phyloP scores from a whole-genome alignment of 495 filamentous ascomycete species.

The Penicillium verhagenii region DNA sequence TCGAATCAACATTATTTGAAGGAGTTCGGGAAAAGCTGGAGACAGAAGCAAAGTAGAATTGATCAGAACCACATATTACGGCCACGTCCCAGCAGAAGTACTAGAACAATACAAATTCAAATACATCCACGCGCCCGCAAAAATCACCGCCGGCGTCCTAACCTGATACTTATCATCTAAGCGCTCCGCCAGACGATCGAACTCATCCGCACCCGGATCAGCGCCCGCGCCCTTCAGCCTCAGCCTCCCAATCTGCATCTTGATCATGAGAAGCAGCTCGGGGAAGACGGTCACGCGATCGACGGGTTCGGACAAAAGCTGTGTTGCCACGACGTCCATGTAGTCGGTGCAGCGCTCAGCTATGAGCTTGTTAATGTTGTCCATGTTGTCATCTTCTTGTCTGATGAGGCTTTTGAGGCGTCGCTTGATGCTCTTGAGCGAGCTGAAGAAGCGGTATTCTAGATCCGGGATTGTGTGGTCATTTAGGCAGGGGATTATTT shows the following conservation, averaged over 20 bases:
- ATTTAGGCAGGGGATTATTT: no score
- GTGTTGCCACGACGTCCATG: neutral
- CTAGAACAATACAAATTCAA: neutral
- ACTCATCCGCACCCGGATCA: neutral
- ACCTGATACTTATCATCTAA: neutral
- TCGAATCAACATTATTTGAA: no score
- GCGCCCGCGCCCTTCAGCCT: neutral
- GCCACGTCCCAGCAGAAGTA: neutral
- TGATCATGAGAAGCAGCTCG: neutral
- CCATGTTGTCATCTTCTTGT: neutral
- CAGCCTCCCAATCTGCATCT: neutral
- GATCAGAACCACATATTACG: no score
- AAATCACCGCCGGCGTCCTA: neutral
- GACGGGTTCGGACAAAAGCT: neutral
- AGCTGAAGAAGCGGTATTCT: neutral
- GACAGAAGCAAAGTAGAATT: no score
- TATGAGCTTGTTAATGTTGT: neutral
- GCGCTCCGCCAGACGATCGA: neutral
- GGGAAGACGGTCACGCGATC: neutral
- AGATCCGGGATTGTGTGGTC: no score
- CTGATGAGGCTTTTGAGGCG: neutral
- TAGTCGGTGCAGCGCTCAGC: neutral
- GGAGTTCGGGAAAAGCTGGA: no score
- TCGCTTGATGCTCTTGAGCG: neutral
- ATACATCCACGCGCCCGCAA: neutral